Conservation (phyloP, 805 yeast species). For the Spathaspora passalidarum region DNA sequence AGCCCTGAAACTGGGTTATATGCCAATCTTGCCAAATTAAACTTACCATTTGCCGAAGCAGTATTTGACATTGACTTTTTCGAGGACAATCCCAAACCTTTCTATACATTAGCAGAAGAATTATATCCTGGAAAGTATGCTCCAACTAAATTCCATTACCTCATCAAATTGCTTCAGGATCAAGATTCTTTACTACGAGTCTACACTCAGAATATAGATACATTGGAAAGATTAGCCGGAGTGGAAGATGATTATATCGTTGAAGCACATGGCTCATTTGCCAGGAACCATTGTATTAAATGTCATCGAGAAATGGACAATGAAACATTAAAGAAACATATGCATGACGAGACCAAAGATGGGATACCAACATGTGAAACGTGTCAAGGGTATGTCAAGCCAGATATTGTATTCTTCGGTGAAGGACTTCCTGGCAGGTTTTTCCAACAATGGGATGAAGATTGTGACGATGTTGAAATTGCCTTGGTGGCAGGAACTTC, state of each 20-base stretch:
- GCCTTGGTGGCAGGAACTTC: constrained; percentile 93
- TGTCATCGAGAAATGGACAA: constrained; percentile 56
- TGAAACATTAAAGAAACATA: constrained; percentile 39
- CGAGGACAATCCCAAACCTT: constrained; percentile 72
- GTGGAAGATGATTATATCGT: constrained; percentile 60
- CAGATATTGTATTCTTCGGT: constrained; percentile 93
- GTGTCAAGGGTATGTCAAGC: constrained; percentile 81
- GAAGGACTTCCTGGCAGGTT: constrained; percentile 75
- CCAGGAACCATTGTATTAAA: constrained; percentile 75
- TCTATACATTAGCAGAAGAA: constrained; percentile 79
- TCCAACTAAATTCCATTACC: constrained; percentile 80
- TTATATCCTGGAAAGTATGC: constrained; percentile 82
- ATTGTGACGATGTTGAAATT: constrained; percentile 52
- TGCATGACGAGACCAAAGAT: constrained; percentile 28
- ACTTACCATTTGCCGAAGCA: constrained; percentile 91
- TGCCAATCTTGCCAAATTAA: constrained; percentile 67
- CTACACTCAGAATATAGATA: constrained; percentile 92
- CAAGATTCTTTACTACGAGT: constrained; percentile 62
- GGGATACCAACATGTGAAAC: constrained; percentile 53
- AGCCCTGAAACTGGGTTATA: constrained; percentile 89
- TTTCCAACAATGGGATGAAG: constrained; percentile 66
- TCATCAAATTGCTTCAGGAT: constrained; percentile 66
- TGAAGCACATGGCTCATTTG: constrained; percentile 96
- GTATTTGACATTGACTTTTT: constrained; percentile 89
- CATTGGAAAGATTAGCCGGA: constrained; percentile 84